Conservation (phyloP, 2,329 filamentous ascomycete species). For the Colletotrichum caudatum region DNA sequence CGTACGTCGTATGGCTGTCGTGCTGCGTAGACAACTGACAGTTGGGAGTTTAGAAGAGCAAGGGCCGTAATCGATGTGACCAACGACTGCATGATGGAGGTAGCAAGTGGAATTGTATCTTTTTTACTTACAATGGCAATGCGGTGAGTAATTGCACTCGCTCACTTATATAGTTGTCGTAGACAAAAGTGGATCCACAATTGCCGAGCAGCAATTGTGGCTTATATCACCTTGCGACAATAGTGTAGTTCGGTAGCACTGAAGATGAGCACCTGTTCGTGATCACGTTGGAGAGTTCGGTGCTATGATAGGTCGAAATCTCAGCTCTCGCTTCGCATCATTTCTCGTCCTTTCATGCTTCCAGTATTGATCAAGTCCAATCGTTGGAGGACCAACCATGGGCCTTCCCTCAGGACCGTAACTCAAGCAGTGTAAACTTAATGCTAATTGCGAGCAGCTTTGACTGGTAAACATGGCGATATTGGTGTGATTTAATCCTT, state of each 20-base stretch:
- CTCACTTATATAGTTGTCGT: not conserved
- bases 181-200: too few species aligned
- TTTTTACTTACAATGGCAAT: not conserved
- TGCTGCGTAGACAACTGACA: not conserved
- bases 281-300: not conserved
- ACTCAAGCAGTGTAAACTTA: too few species aligned
- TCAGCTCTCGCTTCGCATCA: not conserved
- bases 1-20: conserved; percentile 19
- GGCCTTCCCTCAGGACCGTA: too few species aligned
- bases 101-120: not conserved
- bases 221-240: too few species aligned
- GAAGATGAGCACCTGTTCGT: not conserved
- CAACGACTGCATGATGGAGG: not conserved
- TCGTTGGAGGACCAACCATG: too few species aligned
- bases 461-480: too few species aligned
- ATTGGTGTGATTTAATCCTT: too few species aligned
- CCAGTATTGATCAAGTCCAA: too few species aligned
- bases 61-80: not conserved
- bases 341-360: too few species aligned
- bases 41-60: not conserved
- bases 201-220: too few species aligned
- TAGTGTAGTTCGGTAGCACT: not conserved
- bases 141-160: not conserved
- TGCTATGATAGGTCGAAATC: not conserved
- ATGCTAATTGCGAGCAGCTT: too few species aligned